Conservation (phyloP, 1,284 basidiomycete genomes). For the Microbotryum intermedium region DNA sequence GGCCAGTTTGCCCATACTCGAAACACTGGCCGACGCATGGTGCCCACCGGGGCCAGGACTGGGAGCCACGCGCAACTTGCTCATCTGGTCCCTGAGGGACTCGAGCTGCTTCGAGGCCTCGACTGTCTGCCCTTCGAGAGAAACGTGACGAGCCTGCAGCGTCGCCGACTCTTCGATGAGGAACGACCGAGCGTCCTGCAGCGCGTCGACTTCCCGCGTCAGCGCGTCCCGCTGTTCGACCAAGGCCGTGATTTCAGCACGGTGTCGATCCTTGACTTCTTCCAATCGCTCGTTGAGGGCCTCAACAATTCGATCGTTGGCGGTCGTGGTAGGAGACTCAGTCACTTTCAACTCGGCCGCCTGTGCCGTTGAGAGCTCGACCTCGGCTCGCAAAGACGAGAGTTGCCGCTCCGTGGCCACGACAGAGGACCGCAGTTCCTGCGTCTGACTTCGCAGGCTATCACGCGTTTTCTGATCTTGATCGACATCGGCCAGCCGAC, state of each 20-base stretch:
- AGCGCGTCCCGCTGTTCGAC: constrained; percentile 71
- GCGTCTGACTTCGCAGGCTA: constrained; percentile 64
- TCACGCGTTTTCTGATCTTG: constrained; percentile 62
- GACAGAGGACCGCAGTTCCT: constrained; percentile 68
- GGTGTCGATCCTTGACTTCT: constrained; percentile 76
- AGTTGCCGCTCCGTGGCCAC: constrained; percentile 74
- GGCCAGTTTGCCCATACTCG: constrained; percentile 1
- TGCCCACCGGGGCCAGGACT: constrained; percentile 8
- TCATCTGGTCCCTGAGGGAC: constrained; percentile 38
- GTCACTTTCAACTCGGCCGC: constrained; percentile 70
- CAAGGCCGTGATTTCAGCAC: constrained; percentile 74
- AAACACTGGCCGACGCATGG: constrained; percentile 29
- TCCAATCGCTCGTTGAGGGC: constrained; percentile 74
- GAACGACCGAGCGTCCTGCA: constrained; percentile 74
- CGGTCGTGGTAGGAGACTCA: constrained; percentile 2
- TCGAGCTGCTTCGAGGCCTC: constrained; percentile 72
- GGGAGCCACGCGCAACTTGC: constrained; percentile 1
- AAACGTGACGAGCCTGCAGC: constrained; percentile 84
- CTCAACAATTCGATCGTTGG: constrained; percentile 17
- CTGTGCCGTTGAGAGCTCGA: constrained; percentile 85
- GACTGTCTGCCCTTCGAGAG: constrained; percentile 73
- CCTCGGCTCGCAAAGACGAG: constrained; percentile 74
- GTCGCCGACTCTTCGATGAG: constrained; percentile 84
- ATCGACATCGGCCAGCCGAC: constrained; percentile 69
- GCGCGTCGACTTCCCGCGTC: constrained; percentile 72